Percentiles rank a stretch among this genome's conserved stretches.
phyloP scores from a whole-genome alignment of 768 basidiomycete genomes.

The Rhizopogon vesiculosus region DNA sequence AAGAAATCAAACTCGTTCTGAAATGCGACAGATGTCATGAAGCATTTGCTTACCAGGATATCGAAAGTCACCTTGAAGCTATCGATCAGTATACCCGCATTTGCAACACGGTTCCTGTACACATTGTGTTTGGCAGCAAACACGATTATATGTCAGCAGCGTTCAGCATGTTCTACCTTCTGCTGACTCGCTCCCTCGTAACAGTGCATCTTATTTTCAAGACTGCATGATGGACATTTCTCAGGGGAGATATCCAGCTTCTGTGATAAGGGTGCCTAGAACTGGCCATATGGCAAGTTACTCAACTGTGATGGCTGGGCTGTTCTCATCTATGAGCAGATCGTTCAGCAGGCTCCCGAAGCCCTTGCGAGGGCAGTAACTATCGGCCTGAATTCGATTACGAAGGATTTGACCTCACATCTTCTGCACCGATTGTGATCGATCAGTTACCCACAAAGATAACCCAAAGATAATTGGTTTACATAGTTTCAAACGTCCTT shows the following conservation, averaged over 20 bases:
- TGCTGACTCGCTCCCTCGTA: background rate
- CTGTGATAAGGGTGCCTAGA: constrained; percentile 37
- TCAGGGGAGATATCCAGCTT: constrained; percentile 36
- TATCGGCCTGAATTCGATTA: constrained; percentile 28
- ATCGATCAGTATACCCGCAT: constrained; percentile 29
- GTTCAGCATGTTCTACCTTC: background rate
- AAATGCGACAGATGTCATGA: constrained; percentile 44
- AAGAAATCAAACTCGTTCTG: constrained; percentile 20
- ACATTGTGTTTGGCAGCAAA: constrained; percentile 44
- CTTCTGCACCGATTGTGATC: constrained; percentile 2
- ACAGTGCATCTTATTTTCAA: constrained; percentile 40
- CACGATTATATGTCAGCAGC: constrained; percentile 38
- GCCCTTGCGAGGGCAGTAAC: constrained; percentile 31
- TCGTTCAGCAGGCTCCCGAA: constrained; percentile 43
- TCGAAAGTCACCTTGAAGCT: constrained; percentile 40
- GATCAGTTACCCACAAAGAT: background rate
- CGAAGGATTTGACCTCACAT: background rate
- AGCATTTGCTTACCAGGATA: constrained; percentile 40
- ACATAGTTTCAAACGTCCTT: background rate
- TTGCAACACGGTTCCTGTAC: constrained; percentile 33
- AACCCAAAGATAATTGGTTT: background rate
- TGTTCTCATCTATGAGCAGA: constrained; percentile 17
- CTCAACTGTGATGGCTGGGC: background rate
- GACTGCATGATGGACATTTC: constrained; percentile 36
- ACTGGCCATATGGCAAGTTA: constrained; percentile 43